phyloP scores from a whole-genome alignment of 176 grass and related monocot species.

The Oryza officinalis region DNA sequence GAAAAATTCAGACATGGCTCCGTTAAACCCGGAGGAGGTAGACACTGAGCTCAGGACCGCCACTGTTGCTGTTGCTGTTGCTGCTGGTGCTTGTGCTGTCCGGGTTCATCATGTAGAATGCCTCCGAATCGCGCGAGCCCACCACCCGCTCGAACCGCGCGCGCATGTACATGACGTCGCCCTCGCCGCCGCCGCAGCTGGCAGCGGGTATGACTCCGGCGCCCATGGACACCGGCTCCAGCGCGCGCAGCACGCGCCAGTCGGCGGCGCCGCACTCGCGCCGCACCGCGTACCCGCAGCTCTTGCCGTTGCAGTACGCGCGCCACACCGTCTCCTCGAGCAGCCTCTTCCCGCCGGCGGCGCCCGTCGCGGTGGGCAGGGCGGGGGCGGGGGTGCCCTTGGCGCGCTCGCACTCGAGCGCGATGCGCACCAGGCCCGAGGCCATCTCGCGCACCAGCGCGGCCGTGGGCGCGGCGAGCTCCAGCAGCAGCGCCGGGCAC shows the following conservation, averaged over 20 bases:
- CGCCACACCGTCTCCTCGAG: constrained; percentile 83
- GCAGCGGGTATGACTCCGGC: constrained; percentile 77
- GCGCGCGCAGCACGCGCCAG: constrained; percentile 69
- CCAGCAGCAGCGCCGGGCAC: constrained; percentile 69
- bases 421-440: constrained; percentile 85
- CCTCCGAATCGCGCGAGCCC: constrained; percentile 82
- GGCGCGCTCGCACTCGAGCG: constrained; percentile 73
- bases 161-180: constrained; percentile 99
- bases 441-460: constrained; percentile 82
- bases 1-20: not conserved
- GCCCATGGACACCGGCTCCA: constrained; percentile 88
- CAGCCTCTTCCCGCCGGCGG: constrained; percentile 33
- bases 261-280: constrained; percentile 66
- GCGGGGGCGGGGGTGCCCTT: not conserved
- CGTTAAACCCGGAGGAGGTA: not conserved
- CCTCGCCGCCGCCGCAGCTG: constrained; percentile 53
- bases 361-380: not conserved
- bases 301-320: constrained; percentile 83
- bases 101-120: constrained; percentile 99
- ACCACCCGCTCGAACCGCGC: constrained; percentile 87
- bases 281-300: constrained; percentile 80
- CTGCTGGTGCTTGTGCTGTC: constrained; percentile 46
- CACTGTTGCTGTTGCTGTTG: not conserved
- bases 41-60: not conserved
- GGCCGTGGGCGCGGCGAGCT: constrained; percentile 73